Evolutionary conservation across 371 early-diverging fungal genomes (phyloP).

Genomic region (Funneliformis caledonium): DNA sequence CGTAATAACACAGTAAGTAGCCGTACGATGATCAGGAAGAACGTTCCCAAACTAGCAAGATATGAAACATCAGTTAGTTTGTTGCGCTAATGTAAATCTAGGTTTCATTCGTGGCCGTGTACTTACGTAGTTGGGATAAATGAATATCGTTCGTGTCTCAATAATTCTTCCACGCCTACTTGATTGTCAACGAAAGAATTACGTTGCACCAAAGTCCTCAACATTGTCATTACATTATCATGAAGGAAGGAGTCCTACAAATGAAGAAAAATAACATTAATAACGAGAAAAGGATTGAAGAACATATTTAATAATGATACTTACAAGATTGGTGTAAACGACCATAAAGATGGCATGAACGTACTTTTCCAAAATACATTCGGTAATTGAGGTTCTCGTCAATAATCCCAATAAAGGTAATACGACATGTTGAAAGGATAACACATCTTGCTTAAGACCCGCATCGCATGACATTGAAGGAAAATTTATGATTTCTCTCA

Average conservation of each 20-base stretch:
- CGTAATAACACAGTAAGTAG: constrained; percentile 43
- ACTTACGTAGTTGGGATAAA: constrained; percentile 24
- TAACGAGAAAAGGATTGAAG: too few relatives aligned
- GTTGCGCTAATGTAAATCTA: not conserved
- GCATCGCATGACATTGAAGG: too few relatives aligned
- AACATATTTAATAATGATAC: too few relatives aligned
- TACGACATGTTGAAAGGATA: too few relatives aligned
- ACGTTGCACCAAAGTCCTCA: not conserved
- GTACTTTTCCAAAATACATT: too few relatives aligned
- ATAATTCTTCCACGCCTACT: not conserved
- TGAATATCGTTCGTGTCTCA: not conserved
- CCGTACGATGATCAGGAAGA: constrained; percentile 43
- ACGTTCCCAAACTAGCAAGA: not conserved
- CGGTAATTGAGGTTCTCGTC: too few relatives aligned
- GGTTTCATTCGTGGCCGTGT: not conserved
- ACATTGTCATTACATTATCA: not conserved
- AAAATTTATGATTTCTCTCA: too few relatives aligned
- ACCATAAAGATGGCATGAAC: too few relatives aligned
- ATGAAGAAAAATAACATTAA: too few relatives aligned
- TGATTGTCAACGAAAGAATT: constrained; percentile 1
- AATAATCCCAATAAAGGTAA: too few relatives aligned
- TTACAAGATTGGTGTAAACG: too few relatives aligned
- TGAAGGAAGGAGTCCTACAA: not conserved
- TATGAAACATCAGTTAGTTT: not conserved
- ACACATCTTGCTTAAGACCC: too few relatives aligned